Percentiles rank a stretch among this genome's conserved stretches.
These are phyloP conservation scores for Plectosphaerella cucumerina DNA, from an alignment of 2,329 filamentous ascomycete genomes.

Conservation along the genomic window DNA sequence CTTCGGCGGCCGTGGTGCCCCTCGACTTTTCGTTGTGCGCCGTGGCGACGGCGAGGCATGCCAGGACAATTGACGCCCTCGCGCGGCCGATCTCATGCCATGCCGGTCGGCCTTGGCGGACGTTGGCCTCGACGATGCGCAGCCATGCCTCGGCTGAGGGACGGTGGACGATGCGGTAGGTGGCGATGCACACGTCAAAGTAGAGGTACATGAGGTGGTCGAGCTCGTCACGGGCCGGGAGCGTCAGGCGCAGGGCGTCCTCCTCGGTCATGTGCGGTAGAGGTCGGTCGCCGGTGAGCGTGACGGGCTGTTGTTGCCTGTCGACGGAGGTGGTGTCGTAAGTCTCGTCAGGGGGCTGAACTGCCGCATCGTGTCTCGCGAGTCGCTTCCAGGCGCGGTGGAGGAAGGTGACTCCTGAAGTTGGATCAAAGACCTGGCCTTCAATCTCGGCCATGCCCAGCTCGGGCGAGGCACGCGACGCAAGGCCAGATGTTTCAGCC, in stretches of 20 bases:
- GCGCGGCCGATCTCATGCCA: constrained; percentile 35
- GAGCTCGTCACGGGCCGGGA: constrained; percentile 31
- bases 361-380: constrained; percentile 32
- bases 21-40: constrained; percentile 37
- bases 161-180: constrained; percentile 54
- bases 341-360: constrained; percentile 16
- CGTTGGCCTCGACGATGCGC: constrained; percentile 31
- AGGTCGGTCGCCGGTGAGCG: constrained; percentile 46
- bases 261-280: constrained; percentile 26
- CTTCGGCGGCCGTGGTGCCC: constrained; percentile 14
- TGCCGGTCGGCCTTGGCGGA: constrained; percentile 28
- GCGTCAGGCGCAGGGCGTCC: constrained; percentile 24
- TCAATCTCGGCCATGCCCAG: constrained; percentile 43
- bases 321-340: constrained; percentile 15
- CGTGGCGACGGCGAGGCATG: constrained; percentile 42
- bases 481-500: neutral
- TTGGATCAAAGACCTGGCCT: constrained; percentile 48
- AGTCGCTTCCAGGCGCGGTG: constrained; percentile 48
- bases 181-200: constrained; percentile 57
- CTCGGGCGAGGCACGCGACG: constrained; percentile 34
- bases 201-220: constrained; percentile 42
- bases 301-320: constrained; percentile 40
- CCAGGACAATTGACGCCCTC: constrained; percentile 42
- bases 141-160: constrained; percentile 48
- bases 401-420: constrained; percentile 48